A percentile compares a stretch with the other conserved stretches of the same genome.
Evolutionary conservation across 306 rosid species (phyloP).

Genomic region (Inga leiocalycina): DNA sequence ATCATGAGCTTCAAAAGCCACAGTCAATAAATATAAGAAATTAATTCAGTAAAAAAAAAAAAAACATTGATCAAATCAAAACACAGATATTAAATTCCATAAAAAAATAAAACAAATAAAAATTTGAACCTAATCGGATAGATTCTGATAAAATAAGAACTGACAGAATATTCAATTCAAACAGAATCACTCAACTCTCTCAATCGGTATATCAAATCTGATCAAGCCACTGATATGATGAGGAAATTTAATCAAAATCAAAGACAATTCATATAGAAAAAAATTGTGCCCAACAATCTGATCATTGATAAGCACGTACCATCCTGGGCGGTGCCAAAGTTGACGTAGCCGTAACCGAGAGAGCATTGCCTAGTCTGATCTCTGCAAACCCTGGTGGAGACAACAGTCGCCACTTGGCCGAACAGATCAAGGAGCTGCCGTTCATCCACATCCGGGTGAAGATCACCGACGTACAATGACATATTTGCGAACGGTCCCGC

Average conservation of each 20-base stretch:
- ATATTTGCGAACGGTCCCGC: not conserved
- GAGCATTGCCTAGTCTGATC: slow-evolving; percentile 67
- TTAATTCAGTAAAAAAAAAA: not conserved
- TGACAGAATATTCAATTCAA: not conserved
- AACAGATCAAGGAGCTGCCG: slow-evolving; percentile 73
- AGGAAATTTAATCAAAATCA: not conserved
- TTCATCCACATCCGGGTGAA: slow-evolving; percentile 45
- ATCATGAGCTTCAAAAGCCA: not conserved
- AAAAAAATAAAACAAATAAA: too few species aligned
- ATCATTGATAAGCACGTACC: slow-evolving; percentile 43
- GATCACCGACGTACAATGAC: slow-evolving; percentile 24
- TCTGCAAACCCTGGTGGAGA: slow-evolving; percentile 80
- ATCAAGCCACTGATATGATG: not conserved
- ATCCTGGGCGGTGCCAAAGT: slow-evolving; percentile 57
- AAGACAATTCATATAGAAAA: not conserved
- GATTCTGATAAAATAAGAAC: not conserved
- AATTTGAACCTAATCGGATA: not conserved
- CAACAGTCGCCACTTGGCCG: slow-evolving; percentile 51
- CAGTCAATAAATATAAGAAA: not conserved
- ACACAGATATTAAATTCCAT: not conserved
- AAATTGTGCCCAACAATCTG: not conserved
- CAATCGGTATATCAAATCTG: not conserved
- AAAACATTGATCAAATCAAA: not conserved
- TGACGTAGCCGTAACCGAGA: slow-evolving; percentile 91
- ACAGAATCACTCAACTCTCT: slow-evolving; percentile 3